phyloP scores from a whole-genome alignment of 2,329 filamentous ascomycete genomes.

The Aspergillus tamarii region DNA sequence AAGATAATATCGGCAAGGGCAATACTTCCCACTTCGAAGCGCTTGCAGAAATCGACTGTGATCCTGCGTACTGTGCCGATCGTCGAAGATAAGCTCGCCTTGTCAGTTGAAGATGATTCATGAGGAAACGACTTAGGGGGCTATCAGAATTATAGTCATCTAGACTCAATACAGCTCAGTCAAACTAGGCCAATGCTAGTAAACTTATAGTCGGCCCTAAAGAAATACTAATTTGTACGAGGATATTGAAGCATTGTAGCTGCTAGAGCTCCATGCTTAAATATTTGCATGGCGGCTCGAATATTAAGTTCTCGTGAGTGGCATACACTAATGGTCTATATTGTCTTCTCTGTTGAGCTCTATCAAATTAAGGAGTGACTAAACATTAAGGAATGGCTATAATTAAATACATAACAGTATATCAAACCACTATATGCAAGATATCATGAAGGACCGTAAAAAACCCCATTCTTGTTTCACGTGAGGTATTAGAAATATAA shows the following conservation, averaged over 20 bases:
- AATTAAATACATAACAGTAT: neutral
- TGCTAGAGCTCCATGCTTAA: rapidly evolving
- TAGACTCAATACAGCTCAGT: neutral
- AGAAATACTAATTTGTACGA: too few relatives aligned
- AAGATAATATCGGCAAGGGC: too few relatives aligned
- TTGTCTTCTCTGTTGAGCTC: neutral
- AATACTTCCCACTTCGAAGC: neutral
- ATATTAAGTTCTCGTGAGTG: rapidly evolving
- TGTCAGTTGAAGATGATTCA: too few relatives aligned
- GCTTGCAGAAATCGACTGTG: neutral
- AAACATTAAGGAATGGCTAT: slow-evolving; percentile 1
- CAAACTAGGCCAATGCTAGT: neutral
- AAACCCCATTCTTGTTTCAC: neutral
- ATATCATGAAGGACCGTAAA: neutral
- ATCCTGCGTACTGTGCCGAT: too few relatives aligned
- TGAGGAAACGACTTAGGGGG: too few relatives aligned
- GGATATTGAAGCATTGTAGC: too few relatives aligned
- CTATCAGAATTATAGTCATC: too few relatives aligned
- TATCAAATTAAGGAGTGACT: neutral
- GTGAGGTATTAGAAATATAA: neutral
- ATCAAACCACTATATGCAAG: neutral
- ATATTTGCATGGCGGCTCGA: neutral
- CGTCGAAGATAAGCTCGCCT: too few relatives aligned
- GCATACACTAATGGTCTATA: neutral
- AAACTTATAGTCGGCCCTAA: neutral